These are phyloP conservation scores for Esteya vermicola DNA, from an alignment of 2,329 filamentous ascomycete genomes.

Conservation along the genomic window DNA sequence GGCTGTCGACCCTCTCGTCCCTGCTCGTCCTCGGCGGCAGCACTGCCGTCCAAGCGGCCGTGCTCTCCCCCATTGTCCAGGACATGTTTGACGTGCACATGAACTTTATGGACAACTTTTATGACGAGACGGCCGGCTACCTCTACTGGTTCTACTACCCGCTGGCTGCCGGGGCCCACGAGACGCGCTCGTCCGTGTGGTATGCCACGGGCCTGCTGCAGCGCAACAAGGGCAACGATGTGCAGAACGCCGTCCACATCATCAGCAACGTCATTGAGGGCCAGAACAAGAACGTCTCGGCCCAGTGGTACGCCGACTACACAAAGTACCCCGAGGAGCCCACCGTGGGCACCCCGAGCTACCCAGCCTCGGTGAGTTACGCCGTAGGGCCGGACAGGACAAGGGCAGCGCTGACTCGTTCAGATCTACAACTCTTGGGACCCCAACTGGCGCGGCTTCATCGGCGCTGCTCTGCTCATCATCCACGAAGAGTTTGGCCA, in stretches of 20 bases:
- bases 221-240: slow-evolving; percentile 27
- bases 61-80: slow-evolving; percentile 13
- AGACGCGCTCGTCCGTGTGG: slow-evolving; percentile 43
- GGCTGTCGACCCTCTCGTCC: too few relatives aligned
- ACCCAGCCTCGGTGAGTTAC: slow-evolving; percentile 14
- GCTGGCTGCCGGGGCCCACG: slow-evolving; percentile 37
- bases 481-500: slow-evolving; percentile 42
- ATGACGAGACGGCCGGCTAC: slow-evolving; percentile 36
- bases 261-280: slow-evolving; percentile 32
- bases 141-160: slow-evolving; percentile 31
- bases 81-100: slow-evolving; percentile 34
- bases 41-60: neutral
- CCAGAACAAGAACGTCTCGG: slow-evolving; percentile 35
- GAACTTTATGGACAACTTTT: slow-evolving; percentile 39
- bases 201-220: slow-evolving; percentile 44
- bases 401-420: neutral
- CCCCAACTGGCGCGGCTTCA: slow-evolving; percentile 50
- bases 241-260: slow-evolving; percentile 5
- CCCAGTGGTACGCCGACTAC: slow-evolving; percentile 40
- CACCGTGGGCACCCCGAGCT: slow-evolving; percentile 34
- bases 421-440: slow-evolving; percentile 44
- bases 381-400: neutral
- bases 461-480: slow-evolving; percentile 43
- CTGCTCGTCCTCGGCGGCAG: neutral
- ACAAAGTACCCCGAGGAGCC: slow-evolving; percentile 43